phyloP scores from a whole-genome alignment of 306 rosid species.

The Albizia julibrissin region DNA sequence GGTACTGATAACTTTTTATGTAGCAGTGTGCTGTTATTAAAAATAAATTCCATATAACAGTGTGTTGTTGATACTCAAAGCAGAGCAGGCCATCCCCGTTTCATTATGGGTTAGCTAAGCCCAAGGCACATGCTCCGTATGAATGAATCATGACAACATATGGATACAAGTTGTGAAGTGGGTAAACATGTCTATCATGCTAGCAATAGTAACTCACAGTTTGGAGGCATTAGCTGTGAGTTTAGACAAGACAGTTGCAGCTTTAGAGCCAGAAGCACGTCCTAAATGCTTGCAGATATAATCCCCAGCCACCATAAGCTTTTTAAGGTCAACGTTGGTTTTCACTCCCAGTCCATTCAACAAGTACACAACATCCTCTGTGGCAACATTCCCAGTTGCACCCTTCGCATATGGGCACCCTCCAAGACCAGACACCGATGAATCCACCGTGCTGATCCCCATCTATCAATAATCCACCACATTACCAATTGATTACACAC shows the following conservation, averaged over 20 bases:
- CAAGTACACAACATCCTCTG: conserved; percentile 94
- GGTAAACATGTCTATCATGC: conserved; percentile 9
- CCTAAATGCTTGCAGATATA: conserved; percentile 82
- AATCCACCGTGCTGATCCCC: conserved; percentile 81
- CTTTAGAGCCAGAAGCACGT: conserved; percentile 73
- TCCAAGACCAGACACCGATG: conserved; percentile 91
- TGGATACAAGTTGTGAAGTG: conserved; percentile 12
- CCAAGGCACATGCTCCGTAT: not conserved
- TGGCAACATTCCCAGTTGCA: conserved; percentile 92
- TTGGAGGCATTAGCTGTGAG: conserved; percentile 56
- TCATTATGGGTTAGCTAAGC: conserved; percentile 11
- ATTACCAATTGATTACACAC: not conserved
- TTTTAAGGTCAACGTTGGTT: conserved; percentile 69
- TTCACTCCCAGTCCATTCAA: conserved; percentile 78
- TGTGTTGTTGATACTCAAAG: not conserved
- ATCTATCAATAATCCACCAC: conserved; percentile 42
- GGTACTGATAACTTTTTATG: not conserved
- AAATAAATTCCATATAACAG: not conserved
- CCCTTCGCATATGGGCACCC: conserved; percentile 97
- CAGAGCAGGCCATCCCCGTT: not conserved
- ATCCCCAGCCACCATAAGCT: conserved; percentile 80
- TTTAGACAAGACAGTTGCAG: conserved; percentile 71
- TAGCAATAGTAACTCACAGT: conserved; percentile 51
- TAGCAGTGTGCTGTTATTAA: not conserved
- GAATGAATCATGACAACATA: conserved; percentile 9